These are phyloP conservation scores for Penicillium sp. DNA, from an alignment of 2,329 filamentous ascomycete genomes.

Conservation along the genomic window DNA sequence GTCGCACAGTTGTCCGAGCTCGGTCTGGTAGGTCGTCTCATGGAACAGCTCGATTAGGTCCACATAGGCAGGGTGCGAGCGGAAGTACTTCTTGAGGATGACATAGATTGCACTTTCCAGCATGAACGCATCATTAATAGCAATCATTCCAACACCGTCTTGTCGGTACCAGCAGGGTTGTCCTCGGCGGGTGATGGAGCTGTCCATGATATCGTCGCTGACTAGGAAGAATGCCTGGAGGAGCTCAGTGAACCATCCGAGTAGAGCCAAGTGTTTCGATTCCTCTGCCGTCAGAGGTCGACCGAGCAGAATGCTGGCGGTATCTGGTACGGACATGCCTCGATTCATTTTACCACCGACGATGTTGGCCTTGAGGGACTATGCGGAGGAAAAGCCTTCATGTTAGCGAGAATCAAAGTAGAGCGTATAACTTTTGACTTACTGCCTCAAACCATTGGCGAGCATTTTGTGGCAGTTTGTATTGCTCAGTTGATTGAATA, in stretches of 20 bases:
- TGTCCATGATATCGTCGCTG: constrained; percentile 98
- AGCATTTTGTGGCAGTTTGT: constrained; percentile 77
- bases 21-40: constrained; percentile 88
- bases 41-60: constrained; percentile 96
- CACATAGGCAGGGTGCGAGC: constrained; percentile 77
- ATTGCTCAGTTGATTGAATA: constrained; percentile 70
- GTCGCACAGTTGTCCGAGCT: constrained; percentile 91
- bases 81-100: constrained; percentile 91
- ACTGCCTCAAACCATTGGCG: constrained; percentile 85
- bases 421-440: constrained; percentile 1
- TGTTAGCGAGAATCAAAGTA: constrained; percentile 3
- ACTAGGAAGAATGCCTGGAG: constrained; percentile 99
- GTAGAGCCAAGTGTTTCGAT: constrained; percentile 80
- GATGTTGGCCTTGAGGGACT: constrained; percentile 82
- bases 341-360: constrained; percentile 97
- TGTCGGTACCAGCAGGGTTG: constrained; percentile 96
- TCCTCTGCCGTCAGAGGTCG: constrained; percentile 70
- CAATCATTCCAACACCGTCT: constrained; percentile 84
- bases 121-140: constrained; percentile 98
- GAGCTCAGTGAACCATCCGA: constrained; percentile 97
- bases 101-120: constrained; percentile 87
- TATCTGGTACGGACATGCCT: constrained; percentile 96
- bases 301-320: constrained; percentile 72
- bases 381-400: background rate
- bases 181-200: constrained; percentile 88